phyloP scores from a whole-genome alignment of 2,329 filamentous ascomycete species.

The Ascochyta pisi region DNA sequence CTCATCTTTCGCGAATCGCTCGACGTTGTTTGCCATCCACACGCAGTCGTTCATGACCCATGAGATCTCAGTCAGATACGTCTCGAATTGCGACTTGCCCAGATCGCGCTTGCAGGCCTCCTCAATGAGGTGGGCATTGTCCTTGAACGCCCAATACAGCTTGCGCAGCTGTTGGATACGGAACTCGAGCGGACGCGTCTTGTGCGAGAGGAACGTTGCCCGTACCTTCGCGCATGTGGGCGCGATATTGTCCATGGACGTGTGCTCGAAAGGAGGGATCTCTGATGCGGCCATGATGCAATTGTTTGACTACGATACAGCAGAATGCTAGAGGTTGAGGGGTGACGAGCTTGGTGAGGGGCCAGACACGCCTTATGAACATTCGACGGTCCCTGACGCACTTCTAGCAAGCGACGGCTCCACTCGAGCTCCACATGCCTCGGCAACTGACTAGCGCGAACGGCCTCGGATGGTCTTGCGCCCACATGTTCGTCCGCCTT shows the following conservation, averaged over 20 bases:
- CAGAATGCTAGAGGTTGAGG: background rate
- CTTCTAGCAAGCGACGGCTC: conserved; percentile 5
- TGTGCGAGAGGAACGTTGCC: conserved; percentile 76
- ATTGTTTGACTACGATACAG: background rate
- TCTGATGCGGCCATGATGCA: conserved; percentile 21
- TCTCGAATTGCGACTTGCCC: conserved; percentile 78
- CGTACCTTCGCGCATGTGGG: conserved; percentile 60
- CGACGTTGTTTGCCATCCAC: conserved; percentile 77
- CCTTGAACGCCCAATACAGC: conserved; percentile 90
- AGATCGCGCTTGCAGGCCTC: conserved; percentile 81
- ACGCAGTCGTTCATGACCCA: conserved; percentile 84
- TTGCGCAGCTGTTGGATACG: conserved; percentile 86
- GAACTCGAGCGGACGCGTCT: conserved; percentile 83
- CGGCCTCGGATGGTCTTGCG: background rate
- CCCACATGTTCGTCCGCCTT: conserved; percentile 6
- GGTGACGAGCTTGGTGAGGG: conserved; percentile 1
- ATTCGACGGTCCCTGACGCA: background rate
- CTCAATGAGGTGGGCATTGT: conserved; percentile 74
- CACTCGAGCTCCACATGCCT: conserved; percentile 9
- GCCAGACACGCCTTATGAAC: conserved; percentile 12
- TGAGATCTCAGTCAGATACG: conserved; percentile 74
- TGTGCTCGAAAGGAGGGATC: conserved; percentile 46
- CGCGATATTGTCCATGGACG: conserved; percentile 45
- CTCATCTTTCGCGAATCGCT: conserved; percentile 85
- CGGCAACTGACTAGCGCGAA: conserved; percentile 8